Evolutionary conservation across 345 rosid genomes (phyloP), one percentile per base, ranked within the genome.

Genomic region (Carallia brachiata): DNA sequence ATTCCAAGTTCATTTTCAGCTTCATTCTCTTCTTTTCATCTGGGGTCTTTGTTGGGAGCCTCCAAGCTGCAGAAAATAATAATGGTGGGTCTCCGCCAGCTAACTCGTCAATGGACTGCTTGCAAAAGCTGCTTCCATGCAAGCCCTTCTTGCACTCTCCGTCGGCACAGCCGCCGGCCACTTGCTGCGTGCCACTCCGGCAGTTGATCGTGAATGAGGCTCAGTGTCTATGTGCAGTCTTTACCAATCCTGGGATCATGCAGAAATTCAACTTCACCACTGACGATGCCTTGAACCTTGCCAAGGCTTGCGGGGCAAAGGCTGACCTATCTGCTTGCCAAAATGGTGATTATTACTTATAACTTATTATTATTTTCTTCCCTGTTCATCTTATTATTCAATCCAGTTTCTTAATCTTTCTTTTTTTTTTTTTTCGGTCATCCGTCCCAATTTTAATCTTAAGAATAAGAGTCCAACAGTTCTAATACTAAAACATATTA

Each of bases 171-270:
- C 82, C 84, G 4, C 81, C 91, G 2, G 19, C 69, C 2, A 47
- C 81, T 1, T 90, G 96, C 65, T 90, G 96, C 61, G 7, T 13
- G 17, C 90, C 93, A 0, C 27, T 88, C 74, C 77, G 73, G 68
- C 78, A 80, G 12, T 40, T 82, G 23, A 40, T 88, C 1, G 52
- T 61, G 18, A 47, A 75, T 1, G 80, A 84, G 0, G 12, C 67
- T 0, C 54, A 65, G 28, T 90, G 96, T 71, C 81, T 90, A 2
- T 88, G 93, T 70, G 52, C 63, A 39, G 80, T 71, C 31, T 68
- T 85, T 6, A 52, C 57, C 52, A 53, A 83, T 39, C 78, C 79
- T 2, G 67, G 9, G 3, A 8, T 77, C 1, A 63, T 84, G 70
- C 73, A 80, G 67, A 6, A 63, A 17, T 5, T 85, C n/a, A 82